Evolutionary conservation across 345 rosid genomes (phyloP).

Genomic region (Gossypioides kirkii): DNA sequence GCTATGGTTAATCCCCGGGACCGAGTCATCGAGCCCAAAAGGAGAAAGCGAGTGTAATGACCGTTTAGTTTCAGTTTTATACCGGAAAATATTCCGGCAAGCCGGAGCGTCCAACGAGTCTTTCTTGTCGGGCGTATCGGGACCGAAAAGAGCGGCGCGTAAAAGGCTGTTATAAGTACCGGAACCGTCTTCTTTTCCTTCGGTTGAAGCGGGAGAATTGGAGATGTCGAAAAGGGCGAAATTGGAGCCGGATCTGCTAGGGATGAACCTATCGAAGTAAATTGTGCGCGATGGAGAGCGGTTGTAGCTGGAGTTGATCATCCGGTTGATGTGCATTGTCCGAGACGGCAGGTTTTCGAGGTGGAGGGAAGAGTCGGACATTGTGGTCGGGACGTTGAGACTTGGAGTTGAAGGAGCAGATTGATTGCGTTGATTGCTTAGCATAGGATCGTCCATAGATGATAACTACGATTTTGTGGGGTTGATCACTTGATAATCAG

Average conservation of each 20-base stretch:
- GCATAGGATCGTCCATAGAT: constrained; percentile 35
- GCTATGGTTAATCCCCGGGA: constrained; percentile 52
- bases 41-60: constrained; percentile 64
- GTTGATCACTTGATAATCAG: background rate
- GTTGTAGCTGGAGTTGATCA: constrained; percentile 62
- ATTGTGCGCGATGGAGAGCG: constrained; percentile 74
- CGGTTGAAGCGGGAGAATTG: constrained; percentile 32
- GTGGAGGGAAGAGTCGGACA: constrained; percentile 42
- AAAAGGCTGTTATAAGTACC: constrained; percentile 64
- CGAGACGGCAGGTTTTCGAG: constrained; percentile 35
- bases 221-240: constrained; percentile 71
- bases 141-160: constrained; percentile 72
- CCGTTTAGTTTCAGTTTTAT: constrained; percentile 68
- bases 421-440: constrained; percentile 2
- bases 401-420: constrained; percentile 24
- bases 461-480: constrained; percentile 15
- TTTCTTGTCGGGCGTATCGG: constrained; percentile 71
- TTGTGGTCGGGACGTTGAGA: constrained; percentile 52
- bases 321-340: constrained; percentile 46
- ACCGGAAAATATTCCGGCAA: constrained; percentile 73
- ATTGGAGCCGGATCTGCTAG: constrained; percentile 92
- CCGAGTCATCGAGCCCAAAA: constrained; percentile 49
- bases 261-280: constrained; percentile 90
- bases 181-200: constrained; percentile 62
- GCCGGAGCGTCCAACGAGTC: constrained; percentile 35